Percentiles rank a stretch among this genome's conserved stretches.
These are phyloP conservation scores for Platanthera guangdongensis DNA, from an alignment of 106 monocot genomes.

Conservation along the genomic window DNA sequence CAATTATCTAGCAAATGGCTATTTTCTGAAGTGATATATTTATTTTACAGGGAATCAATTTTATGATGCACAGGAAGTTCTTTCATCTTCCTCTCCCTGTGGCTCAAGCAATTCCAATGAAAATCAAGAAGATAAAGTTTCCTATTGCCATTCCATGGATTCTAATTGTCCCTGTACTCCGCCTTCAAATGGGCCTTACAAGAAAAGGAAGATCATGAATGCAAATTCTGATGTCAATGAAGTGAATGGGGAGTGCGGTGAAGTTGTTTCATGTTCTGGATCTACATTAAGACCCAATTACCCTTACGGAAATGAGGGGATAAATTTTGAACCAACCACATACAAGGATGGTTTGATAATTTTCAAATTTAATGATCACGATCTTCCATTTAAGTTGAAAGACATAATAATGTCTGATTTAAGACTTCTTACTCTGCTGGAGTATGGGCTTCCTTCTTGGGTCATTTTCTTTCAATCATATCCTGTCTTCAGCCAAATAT, in stretches of 20 bases:
- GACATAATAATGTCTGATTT: conserved; percentile 71
- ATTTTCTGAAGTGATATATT: neutral
- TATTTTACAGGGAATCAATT: conserved; percentile 67
- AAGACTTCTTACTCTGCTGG: conserved; percentile 65
- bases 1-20: neutral
- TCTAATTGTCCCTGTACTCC: conserved; percentile 21
- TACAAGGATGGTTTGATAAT: conserved; percentile 77
- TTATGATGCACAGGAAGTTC: conserved; percentile 68
- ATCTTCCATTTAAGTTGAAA: conserved; percentile 80
- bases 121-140: conserved; percentile 8
- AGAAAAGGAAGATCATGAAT: conserved; percentile 74
- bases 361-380: conserved; percentile 74
- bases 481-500: conserved; percentile 74
- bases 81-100: conserved; percentile 4
- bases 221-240: conserved; percentile 25
- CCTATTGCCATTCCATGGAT: conserved; percentile 8
- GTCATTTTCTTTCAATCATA: conserved; percentile 96
- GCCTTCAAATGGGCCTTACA: conserved; percentile 56
- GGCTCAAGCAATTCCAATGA: conserved; percentile 16
- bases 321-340: conserved; percentile 32
- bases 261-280: conserved; percentile 39
- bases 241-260: conserved; percentile 22
- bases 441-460: conserved; percentile 98
- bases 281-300: conserved; percentile 29
- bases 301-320: conserved; percentile 17